Evolutionary conservation across 75 land plant species (phyloP).

Genomic region (Cryptomeria japonica): DNA sequence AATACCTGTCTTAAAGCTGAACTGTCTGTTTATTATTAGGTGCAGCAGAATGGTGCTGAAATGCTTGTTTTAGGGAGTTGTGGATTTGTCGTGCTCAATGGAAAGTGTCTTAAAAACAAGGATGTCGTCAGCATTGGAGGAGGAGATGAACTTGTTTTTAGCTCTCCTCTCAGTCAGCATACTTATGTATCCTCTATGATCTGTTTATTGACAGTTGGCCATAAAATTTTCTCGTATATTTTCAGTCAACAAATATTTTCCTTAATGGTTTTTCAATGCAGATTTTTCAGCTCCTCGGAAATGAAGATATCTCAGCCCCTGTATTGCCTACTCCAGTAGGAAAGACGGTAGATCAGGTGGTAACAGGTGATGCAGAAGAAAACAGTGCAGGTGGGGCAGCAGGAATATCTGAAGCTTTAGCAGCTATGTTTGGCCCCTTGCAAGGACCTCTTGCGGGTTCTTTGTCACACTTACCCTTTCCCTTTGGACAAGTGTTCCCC

Average conservation of each 20-base stretch:
- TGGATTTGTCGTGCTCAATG: constrained; percentile 67
- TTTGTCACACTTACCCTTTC: constrained; percentile 18
- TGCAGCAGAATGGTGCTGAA: constrained; percentile 38
- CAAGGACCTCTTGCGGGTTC: not conserved
- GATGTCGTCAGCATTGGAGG: constrained; percentile 21
- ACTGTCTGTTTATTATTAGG: not conserved
- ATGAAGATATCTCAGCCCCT: constrained; percentile 23
- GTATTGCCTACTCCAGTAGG: constrained; percentile 25
- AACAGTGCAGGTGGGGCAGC: not conserved
- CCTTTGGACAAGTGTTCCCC: not conserved
- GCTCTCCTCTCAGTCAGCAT: constrained; percentile 33
- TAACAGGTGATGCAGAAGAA: constrained; percentile 28
- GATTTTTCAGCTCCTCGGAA: constrained; percentile 34
- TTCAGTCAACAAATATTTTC: constrained; percentile 25
- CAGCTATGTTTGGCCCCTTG: constrained; percentile 20
- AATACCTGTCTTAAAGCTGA: not conserved
- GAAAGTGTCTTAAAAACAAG: constrained; percentile 23
- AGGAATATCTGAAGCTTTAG: constrained; percentile 27
- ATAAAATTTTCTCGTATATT: constrained; percentile 25
- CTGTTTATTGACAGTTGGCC: not conserved
- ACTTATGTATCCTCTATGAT: constrained; percentile 71
- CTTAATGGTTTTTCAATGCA: constrained; percentile 19
- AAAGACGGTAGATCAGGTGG: constrained; percentile 35
- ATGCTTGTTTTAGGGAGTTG: constrained; percentile 47
- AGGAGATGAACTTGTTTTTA: constrained; percentile 76